These are phyloP conservation scores for Nosema muscidifuracis DNA, from an alignment of 371 early-diverging fungal genomes.

Conservation along the genomic window DNA sequence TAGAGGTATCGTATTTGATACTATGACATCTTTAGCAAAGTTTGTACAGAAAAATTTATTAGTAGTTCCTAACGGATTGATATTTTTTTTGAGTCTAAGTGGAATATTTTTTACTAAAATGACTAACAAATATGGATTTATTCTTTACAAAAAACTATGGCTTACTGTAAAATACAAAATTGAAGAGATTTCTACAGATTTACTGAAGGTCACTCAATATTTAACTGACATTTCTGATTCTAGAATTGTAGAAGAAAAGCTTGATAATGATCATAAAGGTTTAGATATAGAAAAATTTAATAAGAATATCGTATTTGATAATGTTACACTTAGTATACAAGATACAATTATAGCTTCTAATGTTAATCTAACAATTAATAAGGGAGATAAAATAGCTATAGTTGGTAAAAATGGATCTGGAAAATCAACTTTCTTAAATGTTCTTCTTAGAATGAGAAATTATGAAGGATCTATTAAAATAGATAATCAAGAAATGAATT, in stretches of 20 bases:
- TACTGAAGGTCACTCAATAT: constrained; percentile 7
- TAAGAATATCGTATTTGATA: constrained; percentile 4
- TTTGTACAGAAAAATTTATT: constrained; percentile 29
- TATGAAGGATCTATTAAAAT: constrained; percentile 43
- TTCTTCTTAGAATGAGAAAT: constrained; percentile 63
- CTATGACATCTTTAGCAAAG: constrained; percentile 1
- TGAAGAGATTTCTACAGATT: constrained; percentile 4
- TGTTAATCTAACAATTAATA: constrained; percentile 54
- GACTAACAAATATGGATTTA: background rate
- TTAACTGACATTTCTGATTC: constrained; percentile 34
- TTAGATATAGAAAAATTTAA: constrained; percentile 7
- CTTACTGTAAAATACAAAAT: constrained; percentile 21
- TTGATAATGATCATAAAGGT: constrained; percentile 4
- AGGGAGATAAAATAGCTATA: constrained; percentile 65
- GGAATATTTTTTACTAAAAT: constrained; percentile 9
- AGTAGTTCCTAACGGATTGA: constrained; percentile 22
- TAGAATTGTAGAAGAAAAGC: background rate
- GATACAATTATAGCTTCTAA: background rate
- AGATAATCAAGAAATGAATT: constrained; percentile 34
- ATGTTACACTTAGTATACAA: background rate
- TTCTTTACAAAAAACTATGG: constrained; percentile 19
- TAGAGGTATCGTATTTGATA: constrained; percentile 1
- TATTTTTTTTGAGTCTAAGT: constrained; percentile 13
- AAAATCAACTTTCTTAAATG: constrained; percentile 65
- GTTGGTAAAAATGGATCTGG: constrained; percentile 66